Evolutionary conservation across 805 yeast species (phyloP), one percentile per base, ranked within the genome.

Genomic region (Clavispora vitiphila): DNA sequence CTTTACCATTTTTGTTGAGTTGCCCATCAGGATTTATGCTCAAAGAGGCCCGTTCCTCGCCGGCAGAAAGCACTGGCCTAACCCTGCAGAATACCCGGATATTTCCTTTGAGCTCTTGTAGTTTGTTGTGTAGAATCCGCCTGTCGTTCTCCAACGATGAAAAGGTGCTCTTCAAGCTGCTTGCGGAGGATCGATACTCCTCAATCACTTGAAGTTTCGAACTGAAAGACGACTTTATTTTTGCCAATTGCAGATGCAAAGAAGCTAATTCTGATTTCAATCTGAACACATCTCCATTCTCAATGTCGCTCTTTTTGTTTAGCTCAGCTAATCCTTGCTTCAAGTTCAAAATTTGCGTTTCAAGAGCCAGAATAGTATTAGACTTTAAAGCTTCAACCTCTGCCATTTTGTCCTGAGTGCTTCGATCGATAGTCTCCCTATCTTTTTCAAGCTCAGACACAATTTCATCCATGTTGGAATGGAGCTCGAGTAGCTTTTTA

Each of bases 81-180:
- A 91, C 71, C 29, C 99, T 72, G 57, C 97, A 91, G 53, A 83
- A 87, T 0, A 91, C 97, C 36, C 98, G 66, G 25, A 93, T 89
- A 54, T 88, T 93, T 1, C 99, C 98, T 60, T 89, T 86, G 29
- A 91, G 60, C 45, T 87, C 96, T 60, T 89, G 96, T 5, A 91
- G 65, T 47, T 70, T 72, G 55, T 86, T 81, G 55, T 88, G 96
- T 1, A 86, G 58, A 11, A 63, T 54, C 8, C 96, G 67, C 46
- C 96, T 69, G 27, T 67, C 55, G 0, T 67, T 60, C 50, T 85
- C 91, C 44, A 76, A 79, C 16, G 61, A 58, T 0, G 71, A 56
- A 8, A 81, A 58, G 24, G 64, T 57, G 8, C 61, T 59, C 23
- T 66, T 65, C 15, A 43, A 35, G 6, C 19, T 22, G 3, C 18